Percentiles rank a stretch among this genome's conserved stretches.
phyloP scores from a whole-genome alignment of 257 asterid species.

The Gentiana dahurica region DNA sequence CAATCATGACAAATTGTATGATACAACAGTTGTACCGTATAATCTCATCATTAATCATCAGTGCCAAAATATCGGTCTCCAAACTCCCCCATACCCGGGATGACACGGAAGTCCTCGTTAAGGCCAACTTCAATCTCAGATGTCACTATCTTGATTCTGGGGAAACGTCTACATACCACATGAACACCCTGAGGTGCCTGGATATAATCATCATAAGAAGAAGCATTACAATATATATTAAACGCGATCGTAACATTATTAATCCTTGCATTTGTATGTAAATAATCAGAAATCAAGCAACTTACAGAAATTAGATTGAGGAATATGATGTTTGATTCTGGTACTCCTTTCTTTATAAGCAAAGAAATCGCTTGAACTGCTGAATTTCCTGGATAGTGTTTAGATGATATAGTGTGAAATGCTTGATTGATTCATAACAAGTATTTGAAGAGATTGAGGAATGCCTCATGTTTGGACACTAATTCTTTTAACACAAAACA shows the following conservation, averaged over 20 bases:
- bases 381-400: conserved; percentile 68
- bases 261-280: background rate
- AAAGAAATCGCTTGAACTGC: conserved; percentile 90
- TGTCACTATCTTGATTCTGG: conserved; percentile 90
- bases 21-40: too few relatives aligned
- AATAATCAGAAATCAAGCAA: conserved; percentile 1
- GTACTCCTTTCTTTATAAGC: conserved; percentile 88
- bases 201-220: conserved; percentile 1
- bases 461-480: background rate
- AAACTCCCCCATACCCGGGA: conserved; percentile 98
- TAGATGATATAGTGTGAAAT: background rate
- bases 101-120: conserved; percentile 74
- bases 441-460: too few relatives aligned
- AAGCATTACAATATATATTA: too few relatives aligned
- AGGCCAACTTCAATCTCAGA: conserved; percentile 93
- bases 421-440: too few relatives aligned
- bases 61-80: conserved; percentile 97
- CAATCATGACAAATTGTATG: too few relatives aligned
- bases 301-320: conserved; percentile 95
- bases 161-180: conserved; percentile 84
- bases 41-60: conserved; percentile 34
- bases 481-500: background rate
- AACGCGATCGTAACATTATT: background rate
- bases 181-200: conserved; percentile 99
- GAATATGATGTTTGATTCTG: conserved; percentile 87